These are phyloP conservation scores for Miamiensis avidus DNA, from an alignment of 169 alveolate genomes.

Conservation along the genomic window DNA sequence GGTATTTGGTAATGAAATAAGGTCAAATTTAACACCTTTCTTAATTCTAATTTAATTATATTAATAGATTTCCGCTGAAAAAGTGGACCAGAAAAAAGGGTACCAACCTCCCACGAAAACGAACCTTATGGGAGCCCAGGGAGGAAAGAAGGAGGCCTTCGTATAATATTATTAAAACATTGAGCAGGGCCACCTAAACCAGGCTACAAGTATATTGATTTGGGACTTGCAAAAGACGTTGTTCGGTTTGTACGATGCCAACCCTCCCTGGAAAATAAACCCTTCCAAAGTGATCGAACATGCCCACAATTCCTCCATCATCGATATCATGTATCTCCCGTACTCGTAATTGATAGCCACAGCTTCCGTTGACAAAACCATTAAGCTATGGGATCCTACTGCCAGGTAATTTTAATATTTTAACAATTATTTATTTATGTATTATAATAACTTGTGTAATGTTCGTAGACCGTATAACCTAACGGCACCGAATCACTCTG, in stretches of 20 bases:
- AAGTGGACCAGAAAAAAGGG: background rate
- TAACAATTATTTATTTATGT: background rate
- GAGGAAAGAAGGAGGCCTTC: background rate
- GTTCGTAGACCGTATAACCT: background rate
- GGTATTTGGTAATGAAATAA: conserved; percentile 22
- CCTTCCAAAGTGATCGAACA: background rate
- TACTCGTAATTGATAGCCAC: conserved; percentile 15
- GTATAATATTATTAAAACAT: background rate
- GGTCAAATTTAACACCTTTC: no score
- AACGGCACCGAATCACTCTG: background rate
- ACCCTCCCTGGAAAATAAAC: conserved; percentile 19
- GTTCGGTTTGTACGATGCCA: conserved; percentile 3
- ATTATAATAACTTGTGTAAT: no score
- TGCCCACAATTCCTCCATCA: conserved; percentile 10
- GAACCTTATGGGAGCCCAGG: background rate
- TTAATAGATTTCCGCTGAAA: background rate
- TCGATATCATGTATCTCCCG: conserved; percentile 2
- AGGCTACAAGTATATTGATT: background rate
- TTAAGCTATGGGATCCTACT: conserved; percentile 25
- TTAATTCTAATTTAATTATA: no score
- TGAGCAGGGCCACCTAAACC: background rate
- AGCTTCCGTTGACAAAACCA: conserved; percentile 8
- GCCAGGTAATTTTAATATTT: background rate
- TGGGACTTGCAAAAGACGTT: conserved; percentile 12
- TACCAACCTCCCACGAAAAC: background rate